phyloP scores from a whole-genome alignment of 1,139 yeast species.

The Nakaseomyces kungkrabaensis region DNA sequence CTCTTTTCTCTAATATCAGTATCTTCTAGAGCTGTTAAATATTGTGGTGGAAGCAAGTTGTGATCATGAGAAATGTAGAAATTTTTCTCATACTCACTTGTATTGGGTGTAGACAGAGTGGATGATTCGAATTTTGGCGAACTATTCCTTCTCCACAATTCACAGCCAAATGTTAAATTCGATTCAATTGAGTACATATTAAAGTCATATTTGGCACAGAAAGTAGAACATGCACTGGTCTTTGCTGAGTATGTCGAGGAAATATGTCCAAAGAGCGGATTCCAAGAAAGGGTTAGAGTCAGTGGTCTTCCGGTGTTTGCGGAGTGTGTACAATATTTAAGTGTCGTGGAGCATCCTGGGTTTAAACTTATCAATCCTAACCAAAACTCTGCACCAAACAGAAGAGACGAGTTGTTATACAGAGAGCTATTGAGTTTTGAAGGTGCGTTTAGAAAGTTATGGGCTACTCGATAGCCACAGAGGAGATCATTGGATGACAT shows the following conservation, averaged over 20 bases:
- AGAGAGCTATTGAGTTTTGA: conserved; percentile 31
- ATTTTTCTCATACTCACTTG: neutral
- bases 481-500: conserved; percentile 85
- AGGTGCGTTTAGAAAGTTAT: conserved; percentile 48
- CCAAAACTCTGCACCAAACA: conserved; percentile 84
- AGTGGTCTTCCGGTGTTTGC: conserved; percentile 82
- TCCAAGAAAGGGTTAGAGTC: conserved; percentile 76
- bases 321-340: conserved; percentile 78
- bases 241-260: conserved; percentile 83
- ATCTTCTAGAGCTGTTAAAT: neutral
- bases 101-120: neutral
- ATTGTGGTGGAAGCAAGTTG: neutral
- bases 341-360: conserved; percentile 75
- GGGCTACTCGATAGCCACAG: conserved; percentile 72
- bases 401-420: conserved; percentile 38
- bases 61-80: conserved; percentile 3
- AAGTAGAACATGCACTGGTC: conserved; percentile 66
- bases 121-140: conserved; percentile 6
- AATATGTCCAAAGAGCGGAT: conserved; percentile 85
- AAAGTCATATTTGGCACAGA: conserved; percentile 80
- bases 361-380: conserved; percentile 77
- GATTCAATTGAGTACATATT: conserved; percentile 87
- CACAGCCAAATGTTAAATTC: conserved; percentile 78
- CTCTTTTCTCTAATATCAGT: neutral
- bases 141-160: conserved; percentile 46